A percentile compares a stretch with the other conserved stretches of the same genome.
Evolutionary conservation across 208 protist genomes (phyloP).

Genomic region (Acanthamoeba royreba): DNA sequence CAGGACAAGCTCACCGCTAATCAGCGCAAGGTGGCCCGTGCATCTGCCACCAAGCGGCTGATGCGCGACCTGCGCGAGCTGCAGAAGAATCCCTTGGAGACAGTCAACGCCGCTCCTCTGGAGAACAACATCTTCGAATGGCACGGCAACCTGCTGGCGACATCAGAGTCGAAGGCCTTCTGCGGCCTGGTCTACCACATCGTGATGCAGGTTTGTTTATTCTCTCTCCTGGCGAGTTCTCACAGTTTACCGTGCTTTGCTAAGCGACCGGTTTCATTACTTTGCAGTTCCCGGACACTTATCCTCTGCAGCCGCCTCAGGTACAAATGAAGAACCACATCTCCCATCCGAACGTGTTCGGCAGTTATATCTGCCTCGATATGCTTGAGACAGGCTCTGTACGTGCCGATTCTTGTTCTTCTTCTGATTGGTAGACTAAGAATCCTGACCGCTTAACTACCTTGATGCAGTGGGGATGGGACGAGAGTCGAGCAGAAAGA

Average conservation of each 20-base stretch:
- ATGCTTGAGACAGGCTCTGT: neutral
- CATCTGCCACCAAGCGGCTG: neutral
- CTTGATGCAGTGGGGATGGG: neutral
- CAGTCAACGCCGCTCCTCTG: neutral
- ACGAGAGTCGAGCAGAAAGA: neutral
- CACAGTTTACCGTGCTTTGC: neutral
- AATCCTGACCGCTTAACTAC: neutral
- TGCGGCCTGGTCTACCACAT: neutral
- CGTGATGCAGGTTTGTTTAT: neutral
- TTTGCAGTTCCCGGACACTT: neutral
- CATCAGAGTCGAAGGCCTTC: neutral
- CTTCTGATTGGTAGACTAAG: neutral
- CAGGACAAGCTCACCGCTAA: neutral
- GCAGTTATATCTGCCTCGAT: neutral
- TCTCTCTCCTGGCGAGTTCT: too few species aligned
- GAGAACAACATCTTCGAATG: neutral
- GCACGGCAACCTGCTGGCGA: constrained; percentile 4
- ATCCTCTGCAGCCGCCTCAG: neutral
- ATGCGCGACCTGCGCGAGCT: neutral
- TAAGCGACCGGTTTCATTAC: neutral
- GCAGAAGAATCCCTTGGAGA: neutral
- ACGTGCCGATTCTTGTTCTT: neutral
- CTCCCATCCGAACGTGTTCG: neutral
- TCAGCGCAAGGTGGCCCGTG: neutral
- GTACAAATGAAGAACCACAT: neutral